A percentile compares a stretch with the other conserved stretches of the same genome.
Conservation (phyloP, 1,139 yeast genomes). For the Taiozyma sp. region DNA sequence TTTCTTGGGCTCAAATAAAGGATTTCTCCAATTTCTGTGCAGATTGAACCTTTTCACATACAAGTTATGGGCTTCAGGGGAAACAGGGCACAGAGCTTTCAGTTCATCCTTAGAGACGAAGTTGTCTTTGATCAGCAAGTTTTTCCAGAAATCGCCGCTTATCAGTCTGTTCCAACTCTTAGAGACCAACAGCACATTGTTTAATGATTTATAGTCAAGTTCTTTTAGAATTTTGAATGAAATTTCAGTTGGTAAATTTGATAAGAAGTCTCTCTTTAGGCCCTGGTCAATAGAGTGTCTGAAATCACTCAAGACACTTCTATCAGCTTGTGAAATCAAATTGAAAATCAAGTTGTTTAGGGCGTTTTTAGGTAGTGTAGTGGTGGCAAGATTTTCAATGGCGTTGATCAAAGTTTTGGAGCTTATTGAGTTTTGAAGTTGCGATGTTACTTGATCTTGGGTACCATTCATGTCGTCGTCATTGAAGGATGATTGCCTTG, state of each 20-base stretch:
- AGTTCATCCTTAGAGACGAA: slow-evolving; percentile 34
- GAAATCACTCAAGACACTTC: slow-evolving; percentile 67
- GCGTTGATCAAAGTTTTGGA: slow-evolving; percentile 28
- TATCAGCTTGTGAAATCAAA: slow-evolving; percentile 58
- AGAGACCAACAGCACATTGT: slow-evolving; percentile 62
- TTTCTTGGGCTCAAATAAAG: slow-evolving; percentile 62
- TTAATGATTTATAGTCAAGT: slow-evolving; percentile 61
- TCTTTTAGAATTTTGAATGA: slow-evolving; percentile 61
- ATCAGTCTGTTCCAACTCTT: slow-evolving; percentile 64
- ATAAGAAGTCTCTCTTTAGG: slow-evolving; percentile 68
- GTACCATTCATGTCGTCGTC: slow-evolving; percentile 15
- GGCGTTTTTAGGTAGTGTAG: slow-evolving; percentile 13
- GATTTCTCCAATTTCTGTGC: slow-evolving; percentile 79
- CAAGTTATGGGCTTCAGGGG: slow-evolving; percentile 9
- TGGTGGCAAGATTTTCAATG: slow-evolving; percentile 25
- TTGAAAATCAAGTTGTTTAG: slow-evolving; percentile 44
- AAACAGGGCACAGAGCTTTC: background rate
- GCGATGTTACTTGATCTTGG: slow-evolving; percentile 1
- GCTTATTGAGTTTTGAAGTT: slow-evolving; percentile 10
- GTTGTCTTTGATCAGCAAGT: slow-evolving; percentile 49
- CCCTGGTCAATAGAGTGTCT: slow-evolving; percentile 53
- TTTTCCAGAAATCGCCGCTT: slow-evolving; percentile 57
- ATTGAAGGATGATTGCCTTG: slow-evolving; percentile 37
- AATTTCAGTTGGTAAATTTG: slow-evolving; percentile 75
- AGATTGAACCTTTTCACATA: slow-evolving; percentile 52